Base-by-base conservation (phyloP, 352 stramenopile species). In the Globisporangium radiosum region DNA sequence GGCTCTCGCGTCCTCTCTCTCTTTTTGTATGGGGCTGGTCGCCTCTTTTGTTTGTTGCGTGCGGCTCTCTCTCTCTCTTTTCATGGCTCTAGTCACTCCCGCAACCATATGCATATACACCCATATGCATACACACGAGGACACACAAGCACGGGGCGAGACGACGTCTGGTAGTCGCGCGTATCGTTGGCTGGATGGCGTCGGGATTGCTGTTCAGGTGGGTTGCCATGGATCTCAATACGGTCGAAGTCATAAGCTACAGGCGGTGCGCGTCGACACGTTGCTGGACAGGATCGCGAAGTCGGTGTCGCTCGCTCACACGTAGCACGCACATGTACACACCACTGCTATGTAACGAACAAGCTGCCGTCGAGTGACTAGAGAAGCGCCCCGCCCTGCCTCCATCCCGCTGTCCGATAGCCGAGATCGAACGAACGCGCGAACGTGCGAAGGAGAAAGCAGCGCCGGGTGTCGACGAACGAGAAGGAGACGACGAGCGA, bases 31-130 rank as follows among this genome's bases (percentile, higher is more conserved):
- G 14, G 11, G 14, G 14, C 49, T 66, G 3, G 37, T 43, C 14
- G 62, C 48, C n/a, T 60, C 56, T 71, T 44, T 69, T 58, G 65
- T 52, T 48, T 54, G 69, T 52, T 70, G 54, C 57, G 57, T 64
- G 49, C 45, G 52, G 43, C 64, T 57, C 39, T 60, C 68, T 50
- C 68, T 50, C 59, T 52, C 25, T 49, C 25, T 50, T 14, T 36
- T n/a, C 25, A 25, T 50, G 15, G 17, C 10, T 50, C 45, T 17
- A 38, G 37, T 47, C 38, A 15, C 47, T 55, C 47, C 1, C 45
- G 48, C 47, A 62, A n/a, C 25, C 54, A 65, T n/a, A 57, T 19
- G 38, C 40, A 47, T 43, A 48, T 13, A 40, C 56, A 60, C 9
- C 5, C 52, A 57, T 44, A 52, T 37, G 38, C 48, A 57, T 3